These are phyloP conservation scores for Lasiosphaeriaceae sp. DNA, from an alignment of 495 filamentous ascomycete species.

Conservation along the genomic window DNA sequence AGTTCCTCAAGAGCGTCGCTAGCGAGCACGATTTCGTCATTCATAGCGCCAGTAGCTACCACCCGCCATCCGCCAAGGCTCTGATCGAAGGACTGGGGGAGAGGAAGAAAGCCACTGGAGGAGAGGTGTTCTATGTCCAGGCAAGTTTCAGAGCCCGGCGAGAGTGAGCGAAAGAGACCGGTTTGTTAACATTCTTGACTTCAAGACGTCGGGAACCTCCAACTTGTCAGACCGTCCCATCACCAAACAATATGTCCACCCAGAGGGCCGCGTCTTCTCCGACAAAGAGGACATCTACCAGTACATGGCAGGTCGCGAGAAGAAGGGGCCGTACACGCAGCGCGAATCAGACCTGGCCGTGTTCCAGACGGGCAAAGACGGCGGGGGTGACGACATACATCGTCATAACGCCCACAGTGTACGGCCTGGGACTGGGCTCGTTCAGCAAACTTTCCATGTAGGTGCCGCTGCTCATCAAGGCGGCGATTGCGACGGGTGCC, in stretches of 20 bases:
- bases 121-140: slow-evolving; percentile 33
- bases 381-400: slow-evolving; percentile 42
- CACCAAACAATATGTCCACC: slow-evolving; percentile 20
- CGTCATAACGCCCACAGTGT: slow-evolving; percentile 48
- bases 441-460: slow-evolving; percentile 42
- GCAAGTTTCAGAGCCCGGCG: not conserved
- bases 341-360: too few species aligned
- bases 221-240: slow-evolving; percentile 45
- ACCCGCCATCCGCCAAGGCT: slow-evolving; percentile 27
- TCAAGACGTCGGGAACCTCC: slow-evolving; percentile 44
- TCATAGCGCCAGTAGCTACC: slow-evolving; percentile 32
- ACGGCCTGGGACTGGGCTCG: slow-evolving; percentile 40
- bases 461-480: slow-evolving; percentile 27
- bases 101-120: slow-evolving; percentile 27
- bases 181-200: not conserved
- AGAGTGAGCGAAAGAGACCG: too few species aligned
- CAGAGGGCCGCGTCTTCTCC: slow-evolving; percentile 33
- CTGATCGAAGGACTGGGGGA: slow-evolving; percentile 33
- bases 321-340: slow-evolving; percentile 17
- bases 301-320: slow-evolving; percentile 35
- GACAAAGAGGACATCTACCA: slow-evolving; percentile 44
- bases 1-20: slow-evolving; percentile 24
- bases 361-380: slow-evolving; percentile 28
- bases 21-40: slow-evolving; percentile 40
- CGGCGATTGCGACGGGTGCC: slow-evolving; percentile 25